Percentiles rank a stretch among this genome's conserved stretches.
Conservation (phyloP, 2,329 filamentous ascomycete species). For the Colletotrichum simmondsii region DNA sequence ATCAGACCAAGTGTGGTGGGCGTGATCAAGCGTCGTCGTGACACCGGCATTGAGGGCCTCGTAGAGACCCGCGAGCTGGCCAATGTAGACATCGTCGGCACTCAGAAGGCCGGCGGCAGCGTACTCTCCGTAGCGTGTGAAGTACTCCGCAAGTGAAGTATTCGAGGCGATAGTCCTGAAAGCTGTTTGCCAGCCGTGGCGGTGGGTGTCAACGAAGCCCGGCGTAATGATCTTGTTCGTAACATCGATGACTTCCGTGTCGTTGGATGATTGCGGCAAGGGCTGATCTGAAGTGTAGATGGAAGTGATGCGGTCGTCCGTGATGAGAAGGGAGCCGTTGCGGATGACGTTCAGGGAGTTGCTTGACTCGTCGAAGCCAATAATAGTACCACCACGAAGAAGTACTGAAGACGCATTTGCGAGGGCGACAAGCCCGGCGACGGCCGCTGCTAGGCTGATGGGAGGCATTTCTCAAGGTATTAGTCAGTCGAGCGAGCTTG, state of each 20-base stretch:
- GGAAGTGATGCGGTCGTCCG: conserved; percentile 48
- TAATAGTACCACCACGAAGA: conserved; percentile 50
- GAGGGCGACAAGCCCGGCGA: not conserved
- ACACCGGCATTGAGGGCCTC: conserved; percentile 64
- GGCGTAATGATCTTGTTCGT: conserved; percentile 63
- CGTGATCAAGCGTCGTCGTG: conserved; percentile 64
- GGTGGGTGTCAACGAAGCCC: conserved; percentile 68
- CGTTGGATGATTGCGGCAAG: conserved; percentile 4
- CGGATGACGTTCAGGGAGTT: conserved; percentile 49
- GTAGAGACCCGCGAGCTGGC: conserved; percentile 58
- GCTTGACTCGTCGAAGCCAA: conserved; percentile 49
- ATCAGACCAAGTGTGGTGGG: conserved; percentile 58
- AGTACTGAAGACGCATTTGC: conserved; percentile 38
- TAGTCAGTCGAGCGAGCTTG: too few species aligned
- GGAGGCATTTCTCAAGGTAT: not conserved
- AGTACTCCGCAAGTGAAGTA: conserved; percentile 60
- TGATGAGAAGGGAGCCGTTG: conserved; percentile 53
- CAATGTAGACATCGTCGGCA: conserved; percentile 57
- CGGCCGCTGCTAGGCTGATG: conserved; percentile 2
- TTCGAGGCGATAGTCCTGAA: conserved; percentile 64
- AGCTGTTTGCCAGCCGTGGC: conserved; percentile 66
- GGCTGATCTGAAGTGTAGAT: conserved; percentile 39
- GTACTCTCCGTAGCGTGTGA: conserved; percentile 51
- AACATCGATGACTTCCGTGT: conserved; percentile 57
- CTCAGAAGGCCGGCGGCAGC: conserved; percentile 45